Evolutionary conservation across 2,329 filamentous ascomycete species (phyloP), one percentile per base, ranked within the genome.

Genomic region (Shiraia bambusicola): DNA sequence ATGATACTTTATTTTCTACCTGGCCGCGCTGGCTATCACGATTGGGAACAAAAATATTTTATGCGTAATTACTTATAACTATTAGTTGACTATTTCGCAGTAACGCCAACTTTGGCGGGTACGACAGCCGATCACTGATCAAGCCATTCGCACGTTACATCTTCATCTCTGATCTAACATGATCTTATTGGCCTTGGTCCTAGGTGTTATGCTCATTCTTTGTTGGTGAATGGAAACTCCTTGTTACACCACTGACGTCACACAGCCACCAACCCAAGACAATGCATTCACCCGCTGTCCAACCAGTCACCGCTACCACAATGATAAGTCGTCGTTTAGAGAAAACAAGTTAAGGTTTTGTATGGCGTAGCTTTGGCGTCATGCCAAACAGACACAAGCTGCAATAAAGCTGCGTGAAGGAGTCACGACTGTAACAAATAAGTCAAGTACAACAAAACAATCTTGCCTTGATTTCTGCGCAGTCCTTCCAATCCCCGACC

Each of bases 361-460:
- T 31, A 46, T 37, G 41, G 53, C 54, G 56, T 59, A 57, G 44
- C n/a, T 40, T 29, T 16, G 33, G 52, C 54, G 56, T 59, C 56
- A 59, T 57, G 36, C 27, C 33, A 34, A 9, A 13, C 6, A 17
- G 28, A 28, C 26, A 24, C 17, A 25, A 24, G 15, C 34, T 42
- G 14, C 31, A 40, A 43, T 47, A 42, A 47, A 43, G 28, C 13
- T 31, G 36, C 35, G 29, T 40, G 31, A 14, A 29, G 40, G 41
- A 39, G 47, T 36, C 37, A 37, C 42, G 36, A 41, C 34, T 19
- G 32, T 34, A 40, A 36, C 45, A 39, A 39, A 37, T 26, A 30
- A 28, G 16, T 37, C 27, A 14, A n/a, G 11, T 22, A 22, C 11
- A 25, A 17, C 29, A 45, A 30, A 35, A 26, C 31, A 33, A 43